A percentile compares a stretch with the other conserved stretches of the same genome.
phyloP scores from a whole-genome alignment of 768 basidiomycete species.

The Tricholoma furcatifolium region DNA sequence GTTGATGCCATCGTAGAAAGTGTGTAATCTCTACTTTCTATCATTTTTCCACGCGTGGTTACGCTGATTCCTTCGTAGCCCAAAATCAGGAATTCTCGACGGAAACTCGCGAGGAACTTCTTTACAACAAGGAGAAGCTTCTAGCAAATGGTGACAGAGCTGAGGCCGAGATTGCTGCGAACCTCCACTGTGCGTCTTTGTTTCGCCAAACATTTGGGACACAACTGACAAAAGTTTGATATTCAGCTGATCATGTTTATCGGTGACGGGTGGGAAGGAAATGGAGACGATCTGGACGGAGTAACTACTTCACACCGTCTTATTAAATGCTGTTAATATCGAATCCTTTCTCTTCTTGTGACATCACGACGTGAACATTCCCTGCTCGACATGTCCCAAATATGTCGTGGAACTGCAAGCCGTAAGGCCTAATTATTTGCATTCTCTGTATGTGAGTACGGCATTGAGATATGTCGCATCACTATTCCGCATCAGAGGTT shows the following conservation, averaged over 20 bases:
- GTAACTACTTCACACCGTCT: constrained; percentile 16
- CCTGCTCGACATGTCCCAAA: background rate
- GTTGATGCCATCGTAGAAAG: constrained; percentile 99
- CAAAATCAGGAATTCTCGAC: constrained; percentile 98
- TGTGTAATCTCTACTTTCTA: constrained; percentile 38
- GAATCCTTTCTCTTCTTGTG: constrained; percentile 10
- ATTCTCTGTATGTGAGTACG: constrained; percentile 6
- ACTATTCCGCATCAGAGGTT: background rate
- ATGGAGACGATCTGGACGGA: constrained; percentile 15
- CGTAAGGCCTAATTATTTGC: background rate
- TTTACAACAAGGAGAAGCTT: constrained; percentile 99
- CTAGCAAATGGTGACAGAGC: constrained; percentile 94
- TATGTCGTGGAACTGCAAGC: constrained; percentile 4
- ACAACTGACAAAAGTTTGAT: constrained; percentile 19
- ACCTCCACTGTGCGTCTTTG: constrained; percentile 64
- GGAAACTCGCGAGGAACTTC: constrained; percentile 95
- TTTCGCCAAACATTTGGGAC: constrained; percentile 13
- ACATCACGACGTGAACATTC: constrained; percentile 10
- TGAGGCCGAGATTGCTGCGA: constrained; percentile 97
- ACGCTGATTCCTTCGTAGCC: constrained; percentile 42
- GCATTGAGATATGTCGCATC: constrained; percentile 2
- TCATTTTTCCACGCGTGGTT: background rate
- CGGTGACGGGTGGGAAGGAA: constrained; percentile 44
- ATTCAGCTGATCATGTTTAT: constrained; percentile 82
- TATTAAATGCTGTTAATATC: constrained; percentile 17